Base-by-base conservation (phyloP, 2,329 filamentous ascomycete species). In the Penicillium digitatum region DNA sequence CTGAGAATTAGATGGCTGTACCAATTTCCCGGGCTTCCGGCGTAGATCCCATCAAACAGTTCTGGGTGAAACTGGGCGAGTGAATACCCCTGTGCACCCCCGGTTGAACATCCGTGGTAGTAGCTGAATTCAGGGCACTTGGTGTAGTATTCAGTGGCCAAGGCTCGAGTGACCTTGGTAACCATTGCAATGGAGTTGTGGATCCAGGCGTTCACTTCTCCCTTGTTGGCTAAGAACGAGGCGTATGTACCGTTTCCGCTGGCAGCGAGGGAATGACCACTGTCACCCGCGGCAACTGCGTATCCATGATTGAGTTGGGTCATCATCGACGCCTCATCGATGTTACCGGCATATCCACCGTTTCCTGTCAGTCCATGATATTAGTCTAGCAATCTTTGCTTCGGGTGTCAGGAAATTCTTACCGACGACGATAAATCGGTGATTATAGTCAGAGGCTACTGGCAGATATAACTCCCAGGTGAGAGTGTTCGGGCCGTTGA, bases 11-110 rank as follows among this genome's bases (percentile, higher is more conserved):
- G 45, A 20, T 60, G 58, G 1, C 66, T 68, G 45, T 73, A 74
- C 68, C 69, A 75, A 43, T 74, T 71, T 0, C 73, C 76, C 5
- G 75, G 76, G 31, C 65, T 67, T 14, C 74, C 73, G 9, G 73
- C 75, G 35, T 71, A 62, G 6, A 78, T 76, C 1, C 76, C 75
- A 56, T 78, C 74, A 40, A 78, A 78, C 5, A 77, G 63, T 1
- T 70, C 60, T 0, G 75, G 74, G 52, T 76, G 70, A 16, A 62
- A 72, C 48, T 76, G 71, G 3, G 73, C 72, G n/a, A 74, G 59
- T 26, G 75, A 72, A 54, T 73, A 74, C 0, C 72, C 76, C 63
- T 78, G 74, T 7, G 70, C 70, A 9, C 76, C 75, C 8, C 74
- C 76, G 3, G 74, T 76, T 0, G 70, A 74, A 47, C 74, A 78